Conservation (phyloP, 441 rosid species). For the Euphorbia neoarborescens region DNA sequence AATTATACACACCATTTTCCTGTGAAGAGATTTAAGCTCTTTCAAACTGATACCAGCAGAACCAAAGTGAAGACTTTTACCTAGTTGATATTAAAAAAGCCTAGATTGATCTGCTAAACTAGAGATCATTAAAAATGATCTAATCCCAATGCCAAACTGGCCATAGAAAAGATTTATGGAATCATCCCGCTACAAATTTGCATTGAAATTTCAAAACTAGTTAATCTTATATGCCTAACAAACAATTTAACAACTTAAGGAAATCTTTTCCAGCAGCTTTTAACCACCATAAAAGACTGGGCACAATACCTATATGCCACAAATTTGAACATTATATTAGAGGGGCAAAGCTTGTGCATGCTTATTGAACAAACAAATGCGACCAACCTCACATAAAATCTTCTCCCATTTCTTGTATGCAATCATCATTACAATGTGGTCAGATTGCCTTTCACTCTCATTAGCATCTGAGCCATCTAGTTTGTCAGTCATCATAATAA, state of each 20-base stretch:
- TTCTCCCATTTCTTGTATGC: constrained; percentile 77
- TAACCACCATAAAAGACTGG: not conserved
- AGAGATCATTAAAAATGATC: not conserved
- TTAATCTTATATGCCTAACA: not conserved
- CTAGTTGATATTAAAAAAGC: too few species aligned
- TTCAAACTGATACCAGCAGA: not conserved
- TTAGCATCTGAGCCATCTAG: constrained; percentile 40
- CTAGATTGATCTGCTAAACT: not conserved
- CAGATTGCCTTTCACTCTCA: constrained; percentile 60
- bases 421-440: constrained; percentile 78
- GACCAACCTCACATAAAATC: constrained; percentile 63
- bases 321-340: not conserved
- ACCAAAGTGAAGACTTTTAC: not conserved
- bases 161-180: not conserved
- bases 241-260: not conserved
- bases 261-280: not conserved
- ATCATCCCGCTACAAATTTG: not conserved
- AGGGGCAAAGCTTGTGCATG: too few species aligned
- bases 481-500: constrained; percentile 54
- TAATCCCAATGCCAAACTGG: not conserved
- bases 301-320: not conserved
- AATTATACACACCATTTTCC: not conserved
- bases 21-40: not conserved
- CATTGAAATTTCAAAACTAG: not conserved
- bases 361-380: not conserved